Evolutionary conservation across 2,329 filamentous ascomycete species (phyloP).

Genomic region (Ophiostoma triangulosporum): DNA sequence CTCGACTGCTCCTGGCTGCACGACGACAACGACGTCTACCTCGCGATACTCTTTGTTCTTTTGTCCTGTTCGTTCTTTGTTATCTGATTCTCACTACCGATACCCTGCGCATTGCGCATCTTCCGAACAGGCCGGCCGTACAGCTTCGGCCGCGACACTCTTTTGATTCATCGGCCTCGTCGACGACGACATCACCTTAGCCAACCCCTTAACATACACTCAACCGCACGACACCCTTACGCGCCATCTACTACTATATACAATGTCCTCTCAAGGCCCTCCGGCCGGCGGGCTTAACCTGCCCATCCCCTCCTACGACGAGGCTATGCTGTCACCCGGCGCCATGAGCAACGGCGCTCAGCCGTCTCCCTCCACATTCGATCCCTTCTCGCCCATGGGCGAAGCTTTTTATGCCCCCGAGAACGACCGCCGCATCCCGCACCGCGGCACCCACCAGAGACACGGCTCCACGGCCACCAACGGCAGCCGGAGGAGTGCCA

Average conservation of each 20-base stretch:
- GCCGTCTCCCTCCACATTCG: conserved; percentile 20
- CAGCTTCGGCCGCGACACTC: background rate
- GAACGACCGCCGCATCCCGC: conserved; percentile 64
- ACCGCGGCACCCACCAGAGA: conserved; percentile 36
- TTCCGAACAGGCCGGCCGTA: background rate
- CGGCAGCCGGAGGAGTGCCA: conserved; percentile 21
- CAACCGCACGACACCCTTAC: background rate
- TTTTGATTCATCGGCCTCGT: background rate
- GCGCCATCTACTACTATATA: background rate
- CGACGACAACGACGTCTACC: conserved; percentile 10
- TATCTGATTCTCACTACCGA: too few relatives aligned
- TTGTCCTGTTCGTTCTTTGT: too few relatives aligned
- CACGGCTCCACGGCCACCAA: conserved; percentile 23
- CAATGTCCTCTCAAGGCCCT: background rate
- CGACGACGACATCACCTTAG: background rate
- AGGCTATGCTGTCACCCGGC: conserved; percentile 48
- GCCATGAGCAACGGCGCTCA: conserved; percentile 26
- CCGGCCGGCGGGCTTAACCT: conserved; percentile 27
- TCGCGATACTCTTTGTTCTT: background rate
- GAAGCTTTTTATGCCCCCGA: conserved; percentile 52
- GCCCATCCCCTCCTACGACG: conserved; percentile 73
- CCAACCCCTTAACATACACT: too few relatives aligned
- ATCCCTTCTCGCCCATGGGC: conserved; percentile 40
- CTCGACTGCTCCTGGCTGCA: background rate
- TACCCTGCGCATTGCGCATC: background rate